Evolutionary conservation across 148 eudicot genomes (phyloP), one percentile per base, ranked within the genome.

Genomic region (Vaccinium macrocarpon): DNA sequence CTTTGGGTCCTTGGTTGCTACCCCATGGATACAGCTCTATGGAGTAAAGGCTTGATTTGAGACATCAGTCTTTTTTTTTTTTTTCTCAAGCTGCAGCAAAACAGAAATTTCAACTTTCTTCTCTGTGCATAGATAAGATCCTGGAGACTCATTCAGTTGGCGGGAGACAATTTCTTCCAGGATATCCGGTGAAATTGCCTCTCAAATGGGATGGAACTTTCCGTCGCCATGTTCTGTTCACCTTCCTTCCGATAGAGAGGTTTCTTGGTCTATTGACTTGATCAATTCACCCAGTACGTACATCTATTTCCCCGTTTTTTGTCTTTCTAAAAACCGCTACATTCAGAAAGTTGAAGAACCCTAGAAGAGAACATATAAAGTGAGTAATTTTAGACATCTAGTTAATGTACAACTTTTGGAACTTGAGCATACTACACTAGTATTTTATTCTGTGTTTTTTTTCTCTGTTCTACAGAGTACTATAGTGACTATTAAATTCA

Each of bases 1-100:
- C 89, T 97, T 61, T 96, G 98, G 62, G 93, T 97, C 81, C 97
- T 97, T 9, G 99, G 99, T 82, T 93, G 93, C 80, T 97, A 97
- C 84, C 98, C 99, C 0, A 87, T 91, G 89, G 93, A 95, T 59
- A 84, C 84, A 76, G n/a, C 82, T 80, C 77, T 76, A 68, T 88
- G 85, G 84, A 27, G 11, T 27, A 29, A 29, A 0, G 27, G 55
- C 48, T 16, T 81, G 55, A 1, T 42, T 59, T 27, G 10, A 21
- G 5, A 7, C 68, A 42, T 42, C 64, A n/a, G 32, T 35, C 66
- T 32, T 2, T 32, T 72, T 57, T 8, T 55, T 42, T 4, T 38
- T 61, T 61, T 32, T 38, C 49, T 62, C 80, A 51, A 78, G 75
- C 46, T 55, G 21, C 74, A 15, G 48, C 13, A 81, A 48, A 18